Evolutionary conservation across 139 green algal genomes (phyloP), one percentile per base, ranked within the genome.

Genomic region (Desmodesmus armatus): DNA sequence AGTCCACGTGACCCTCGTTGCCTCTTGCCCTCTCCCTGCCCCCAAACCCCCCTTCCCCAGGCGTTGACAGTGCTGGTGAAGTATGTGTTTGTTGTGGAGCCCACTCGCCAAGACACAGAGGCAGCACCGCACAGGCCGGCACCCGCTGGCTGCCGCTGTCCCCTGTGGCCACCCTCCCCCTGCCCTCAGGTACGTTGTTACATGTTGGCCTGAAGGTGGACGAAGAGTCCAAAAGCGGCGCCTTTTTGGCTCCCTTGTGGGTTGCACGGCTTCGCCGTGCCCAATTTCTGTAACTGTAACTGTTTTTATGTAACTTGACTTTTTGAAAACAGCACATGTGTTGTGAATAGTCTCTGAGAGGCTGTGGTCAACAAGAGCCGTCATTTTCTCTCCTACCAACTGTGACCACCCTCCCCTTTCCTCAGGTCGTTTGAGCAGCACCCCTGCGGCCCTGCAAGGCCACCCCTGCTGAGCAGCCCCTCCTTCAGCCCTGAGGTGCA

Each of bases 121-220:
- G 37, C 55, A 67, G 40, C 65, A 87, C 91, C n/a, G 93, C 93
- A 27, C 92, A 96, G 76, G 53, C 55, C 9, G 47, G 69, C 27
- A 17, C 53, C 4, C 58, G 91, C 3, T 96, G 93, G 93, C 90
- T 96, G 67, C 91, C 91, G 3, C 15, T 65, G 27, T 83, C 75
- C 17, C 82, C 87, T 2, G 37, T 94, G 9, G 75, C 23, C 4
- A 82, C 75, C 37, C 75, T 82, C 1, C 75, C 75, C 0, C 66
- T 75, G 35, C 66, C 66, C 2, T 35, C 66, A 53, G 66, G 66
- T n/a, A n/a, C n/a, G n/a, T n/a, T n/a, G n/a, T n/a, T n/a, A n/a
- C n/a, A n/a, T n/a, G n/a, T n/a, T n/a, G n/a, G n/a, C n/a, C n/a
- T n/a, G n/a, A n/a, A n/a, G n/a, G n/a, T n/a, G n/a, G n/a, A n/a